A percentile compares a stretch with the other conserved stretches of the same genome.
Conservation (phyloP, 352 stramenopile species). For the Phytophthora ohioensis region DNA sequence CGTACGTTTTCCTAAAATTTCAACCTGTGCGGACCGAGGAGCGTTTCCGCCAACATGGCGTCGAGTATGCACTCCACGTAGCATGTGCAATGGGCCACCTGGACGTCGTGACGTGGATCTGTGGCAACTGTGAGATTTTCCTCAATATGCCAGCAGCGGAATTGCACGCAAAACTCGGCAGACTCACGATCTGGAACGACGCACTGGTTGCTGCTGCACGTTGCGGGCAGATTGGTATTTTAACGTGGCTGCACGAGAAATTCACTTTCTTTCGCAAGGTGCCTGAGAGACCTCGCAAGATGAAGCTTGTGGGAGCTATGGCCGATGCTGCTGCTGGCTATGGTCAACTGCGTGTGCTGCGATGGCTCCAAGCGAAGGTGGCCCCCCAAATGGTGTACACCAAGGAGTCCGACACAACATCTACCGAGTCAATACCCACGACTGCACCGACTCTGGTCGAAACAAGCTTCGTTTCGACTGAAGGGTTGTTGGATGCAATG, state of each 20-base stretch:
- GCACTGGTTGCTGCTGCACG: conserved; percentile 36
- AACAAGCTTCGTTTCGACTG: conserved; percentile 44
- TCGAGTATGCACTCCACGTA: conserved; percentile 42
- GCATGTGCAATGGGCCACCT: conserved; percentile 44
- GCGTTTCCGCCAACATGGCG: conserved; percentile 36
- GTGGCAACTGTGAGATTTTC: conserved; percentile 45
- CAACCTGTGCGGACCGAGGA: conserved; percentile 25
- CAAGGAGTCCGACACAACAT: not conserved
- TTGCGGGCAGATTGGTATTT: conserved; percentile 31
- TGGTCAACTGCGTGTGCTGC: conserved; percentile 44
- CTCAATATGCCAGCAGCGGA: conserved; percentile 35
- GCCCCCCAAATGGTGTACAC: conserved; percentile 22
- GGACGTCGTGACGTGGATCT: conserved; percentile 54
- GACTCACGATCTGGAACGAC: conserved; percentile 41
- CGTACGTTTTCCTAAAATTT: conserved; percentile 37
- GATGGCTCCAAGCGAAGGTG: conserved; percentile 38
- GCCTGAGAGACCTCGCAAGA: conserved; percentile 28
- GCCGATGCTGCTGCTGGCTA: conserved; percentile 39
- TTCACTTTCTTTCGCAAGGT: conserved; percentile 43
- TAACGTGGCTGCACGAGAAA: conserved; percentile 39
- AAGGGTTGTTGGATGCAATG: conserved; percentile 37
- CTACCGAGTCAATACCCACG: not conserved
- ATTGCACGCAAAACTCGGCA: conserved; percentile 37
- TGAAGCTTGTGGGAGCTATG: conserved; percentile 30
- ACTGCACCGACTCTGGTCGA: conserved; percentile 6